Evolutionary conservation across 129 eudicot species (phyloP).

Genomic region (Ambrosia artemisiifolia): DNA sequence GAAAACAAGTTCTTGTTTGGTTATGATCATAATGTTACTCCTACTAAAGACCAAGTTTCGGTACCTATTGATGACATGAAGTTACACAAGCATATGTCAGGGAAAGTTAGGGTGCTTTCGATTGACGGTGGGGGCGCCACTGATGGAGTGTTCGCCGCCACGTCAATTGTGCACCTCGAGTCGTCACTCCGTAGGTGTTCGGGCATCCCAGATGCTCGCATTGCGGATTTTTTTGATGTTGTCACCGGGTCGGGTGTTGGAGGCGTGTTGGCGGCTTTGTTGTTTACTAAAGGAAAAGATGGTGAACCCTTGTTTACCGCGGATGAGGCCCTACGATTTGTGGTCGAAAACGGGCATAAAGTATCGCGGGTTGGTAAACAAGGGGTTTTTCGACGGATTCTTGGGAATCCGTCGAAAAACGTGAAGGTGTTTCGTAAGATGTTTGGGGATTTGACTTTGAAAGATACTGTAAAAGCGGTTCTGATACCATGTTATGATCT

Average conservation of each 20-base stretch:
- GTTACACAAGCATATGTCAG: conserved; percentile 28
- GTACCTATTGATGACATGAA: conserved; percentile 16
- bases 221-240: conserved; percentile 73
- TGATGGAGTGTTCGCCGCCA: conserved; percentile 62
- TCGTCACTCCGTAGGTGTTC: conserved; percentile 46
- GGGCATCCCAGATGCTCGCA: conserved; percentile 50
- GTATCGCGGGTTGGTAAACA: conserved; percentile 17
- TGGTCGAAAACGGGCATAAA: conserved; percentile 31
- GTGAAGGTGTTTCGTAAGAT: conserved; percentile 41
- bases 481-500: conserved; percentile 80
- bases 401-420: conserved; percentile 25
- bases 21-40: conserved; percentile 12
- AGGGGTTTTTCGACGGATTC: conserved; percentile 33
- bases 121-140: conserved; percentile 71
- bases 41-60: neutral
- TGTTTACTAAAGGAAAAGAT: conserved; percentile 49
- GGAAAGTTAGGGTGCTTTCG: conserved; percentile 58
- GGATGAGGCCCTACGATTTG: conserved; percentile 42
- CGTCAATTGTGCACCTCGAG: conserved; percentile 45
- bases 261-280: conserved; percentile 54
- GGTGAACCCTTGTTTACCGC: conserved; percentile 65
- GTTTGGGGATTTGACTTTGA: conserved; percentile 52
- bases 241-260: conserved; percentile 77
- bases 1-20: conserved; percentile 80
- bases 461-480: conserved; percentile 70